Evolutionary conservation across 371 early-diverging fungal species (phyloP).

Genomic region (Lichtheimia corymbifera): DNA sequence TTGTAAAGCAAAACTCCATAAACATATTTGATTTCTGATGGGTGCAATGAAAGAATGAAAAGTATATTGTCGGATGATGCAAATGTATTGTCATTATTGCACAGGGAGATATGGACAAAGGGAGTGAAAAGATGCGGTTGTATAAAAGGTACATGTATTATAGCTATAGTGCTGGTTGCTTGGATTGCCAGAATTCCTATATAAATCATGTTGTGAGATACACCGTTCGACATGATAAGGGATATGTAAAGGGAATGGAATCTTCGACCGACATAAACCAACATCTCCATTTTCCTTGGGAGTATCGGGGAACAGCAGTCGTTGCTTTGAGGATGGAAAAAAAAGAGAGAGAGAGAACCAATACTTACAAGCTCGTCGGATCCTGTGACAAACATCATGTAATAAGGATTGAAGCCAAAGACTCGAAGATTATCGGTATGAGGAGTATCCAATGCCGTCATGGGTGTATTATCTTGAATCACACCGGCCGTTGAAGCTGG

Average conservation of each 20-base stretch:
- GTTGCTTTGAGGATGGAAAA: neutral
- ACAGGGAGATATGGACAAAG: too few relatives aligned
- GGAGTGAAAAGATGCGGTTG: too few relatives aligned
- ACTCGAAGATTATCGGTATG: conserved; percentile 48
- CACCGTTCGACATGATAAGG: too few relatives aligned
- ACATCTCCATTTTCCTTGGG: neutral
- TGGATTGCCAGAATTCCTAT: conserved; percentile 4
- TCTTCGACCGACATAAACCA: conserved; percentile 1
- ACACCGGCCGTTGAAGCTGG: conserved; percentile 24
- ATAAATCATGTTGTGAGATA: neutral
- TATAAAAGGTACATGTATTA: too few relatives aligned
- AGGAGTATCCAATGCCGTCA: conserved; percentile 33
- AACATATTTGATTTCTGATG: too few relatives aligned
- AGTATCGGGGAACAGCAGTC: neutral
- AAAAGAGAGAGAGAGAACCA: neutral
- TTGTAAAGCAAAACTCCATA: too few relatives aligned
- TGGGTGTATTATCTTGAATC: conserved; percentile 20
- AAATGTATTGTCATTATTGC: too few relatives aligned
- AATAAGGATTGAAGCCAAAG: conserved; percentile 71
- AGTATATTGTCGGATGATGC: too few relatives aligned
- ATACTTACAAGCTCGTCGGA: conserved; percentile 50
- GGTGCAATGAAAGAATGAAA: too few relatives aligned
- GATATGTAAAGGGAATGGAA: neutral
- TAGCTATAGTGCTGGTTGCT: neutral
- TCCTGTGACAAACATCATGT: conserved; percentile 69